Conservation (phyloP, 305 asterid species). For the Stenogyne calaminthoides region DNA sequence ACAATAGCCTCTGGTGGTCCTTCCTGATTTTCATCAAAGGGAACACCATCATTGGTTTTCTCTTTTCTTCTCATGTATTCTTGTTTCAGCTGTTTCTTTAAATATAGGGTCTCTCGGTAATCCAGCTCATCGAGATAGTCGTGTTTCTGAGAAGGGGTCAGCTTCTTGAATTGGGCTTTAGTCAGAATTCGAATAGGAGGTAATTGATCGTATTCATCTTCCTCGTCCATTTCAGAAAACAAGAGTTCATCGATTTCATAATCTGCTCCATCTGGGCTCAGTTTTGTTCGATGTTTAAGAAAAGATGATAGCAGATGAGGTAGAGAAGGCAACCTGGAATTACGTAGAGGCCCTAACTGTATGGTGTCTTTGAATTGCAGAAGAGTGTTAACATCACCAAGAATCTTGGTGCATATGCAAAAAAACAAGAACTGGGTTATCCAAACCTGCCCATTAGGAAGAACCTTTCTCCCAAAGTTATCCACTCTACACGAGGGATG, state of each 20-base stretch:
- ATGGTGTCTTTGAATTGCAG: conserved; percentile 70
- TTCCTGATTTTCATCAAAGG: conserved; percentile 45
- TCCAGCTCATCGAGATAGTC: conserved; percentile 95
- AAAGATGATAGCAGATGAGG: conserved; percentile 91
- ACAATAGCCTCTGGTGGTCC: conserved; percentile 61
- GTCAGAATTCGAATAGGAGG: conserved; percentile 90
- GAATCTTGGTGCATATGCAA: conserved; percentile 84
- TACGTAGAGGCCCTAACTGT: conserved; percentile 63
- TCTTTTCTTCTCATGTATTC: conserved; percentile 52
- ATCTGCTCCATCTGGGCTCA: conserved; percentile 43
- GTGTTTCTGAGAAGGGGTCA: conserved; percentile 66
- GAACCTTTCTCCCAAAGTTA: conserved; percentile 66
- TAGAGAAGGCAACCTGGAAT: conserved; percentile 68
- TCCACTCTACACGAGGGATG: conserved; percentile 70
- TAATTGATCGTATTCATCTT: conserved; percentile 79
- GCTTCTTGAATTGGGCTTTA: conserved; percentile 70
- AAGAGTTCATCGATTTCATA: conserved; percentile 44
- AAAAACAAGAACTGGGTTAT: conserved; percentile 67
- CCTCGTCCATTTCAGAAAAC: conserved; percentile 59
- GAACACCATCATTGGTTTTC: conserved; percentile 27
- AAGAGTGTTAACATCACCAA: conserved; percentile 73
- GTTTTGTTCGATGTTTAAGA: conserved; percentile 72
- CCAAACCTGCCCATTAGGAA: conserved; percentile 92
- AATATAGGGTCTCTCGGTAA: conserved; percentile 84
- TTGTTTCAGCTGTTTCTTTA: conserved; percentile 85